Base-by-base conservation (phyloP, 139 green algal genomes). In the Desmodesmus armatus region DNA sequence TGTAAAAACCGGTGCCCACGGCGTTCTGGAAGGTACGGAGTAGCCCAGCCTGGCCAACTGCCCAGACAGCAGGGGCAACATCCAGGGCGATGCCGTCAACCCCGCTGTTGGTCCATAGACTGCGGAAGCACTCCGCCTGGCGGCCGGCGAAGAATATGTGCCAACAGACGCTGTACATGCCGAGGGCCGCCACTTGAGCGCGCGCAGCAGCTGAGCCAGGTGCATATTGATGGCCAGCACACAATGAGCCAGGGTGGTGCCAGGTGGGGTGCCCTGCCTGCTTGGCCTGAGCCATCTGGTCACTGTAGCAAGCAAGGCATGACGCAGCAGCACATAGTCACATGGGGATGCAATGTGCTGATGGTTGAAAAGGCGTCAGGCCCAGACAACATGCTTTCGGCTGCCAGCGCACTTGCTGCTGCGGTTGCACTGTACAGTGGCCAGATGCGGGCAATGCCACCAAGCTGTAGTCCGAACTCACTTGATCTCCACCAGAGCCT, bases 401-500 rank as follows among this genome's bases (percentile, higher is more conserved):
- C n/a, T n/a, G n/a, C n/a, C n/a, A n/a, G 9, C 47, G 7, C 9
- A 7, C 7, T 55, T 7, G 47, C 47, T 21, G 9, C 7, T 13
- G 9, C 13, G 47, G 25, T 27, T 11, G 13, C 4, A n/a, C 47
- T 21, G 9, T 13, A 7, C 47, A 55, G 47, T 55, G 7, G 47
- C 7, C 47, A 7, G 7, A 7, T 21, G 13, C 47, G n/a, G n/a
- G n/a, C n/a, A n/a, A n/a, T n/a, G n/a, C n/a, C n/a, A n/a, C n/a
- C n/a, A n/a, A n/a, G n/a, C n/a, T n/a, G n/a, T n/a, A n/a, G n/a
- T n/a, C n/a, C n/a, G n/a, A 7, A 69, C 60, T 69, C 60, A 69
- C 60, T 69, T 6, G n/a, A 69, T 69, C 60, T 69, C 60, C 35
- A 69, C 60, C 60, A 69, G 6, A 35, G 60, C 60, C 19, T 69